Base-by-base conservation (phyloP, 2,329 filamentous ascomycete genomes). In the Calonectria multiphialidica region DNA sequence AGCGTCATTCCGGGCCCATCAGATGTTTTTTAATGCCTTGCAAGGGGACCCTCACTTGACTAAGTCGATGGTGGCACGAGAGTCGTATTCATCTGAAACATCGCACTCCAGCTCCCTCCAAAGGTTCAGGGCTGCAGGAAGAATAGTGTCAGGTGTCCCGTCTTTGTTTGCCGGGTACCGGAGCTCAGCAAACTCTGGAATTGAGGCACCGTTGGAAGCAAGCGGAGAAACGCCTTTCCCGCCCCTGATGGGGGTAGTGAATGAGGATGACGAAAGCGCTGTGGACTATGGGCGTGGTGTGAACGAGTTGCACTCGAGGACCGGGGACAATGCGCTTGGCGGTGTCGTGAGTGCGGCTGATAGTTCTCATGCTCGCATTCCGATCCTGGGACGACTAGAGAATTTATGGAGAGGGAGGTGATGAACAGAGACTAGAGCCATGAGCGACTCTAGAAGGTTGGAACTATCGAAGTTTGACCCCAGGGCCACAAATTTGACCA, bases 21-120 rank as follows among this genome's bases (percentile, higher is more conserved):
- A 53, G 42, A 15, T 25, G 5, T 67, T 35, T 18, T 42, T 47
- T 2, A 40, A 10, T 6, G 50, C 42, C 8, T 9, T 59, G 15
- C 49, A 59, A n/a, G 40, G 50, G 9, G 37, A 40, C 18, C 28
- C 65, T 13, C 8, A 40, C 21, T 55, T 59, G 0, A 33, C 40
- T 9, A 47, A 23, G 40, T 16, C 37, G 2, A 28, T 47, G 15
- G 30, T 5, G 2, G 28, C 45, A 7, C 65, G 30, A 23, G 8
- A 37, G 12, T 67, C 65, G 16, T 47, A 33, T 21, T 67, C 50
- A 6, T 67, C 65, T 23, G 13, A 67, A 13, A 47, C 5, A 28
- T 67, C 65, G 30, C 49, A 37, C 13, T 35, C 65, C 15, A 67
- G 65, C 50, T 67, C 65, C 5, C n/a, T 67, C 13, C 37, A 67